Percentiles rank a stretch among this genome's conserved stretches.
Conservation (phyloP, 2,329 filamentous ascomycete species). For the Ambrosiella xylebori region DNA sequence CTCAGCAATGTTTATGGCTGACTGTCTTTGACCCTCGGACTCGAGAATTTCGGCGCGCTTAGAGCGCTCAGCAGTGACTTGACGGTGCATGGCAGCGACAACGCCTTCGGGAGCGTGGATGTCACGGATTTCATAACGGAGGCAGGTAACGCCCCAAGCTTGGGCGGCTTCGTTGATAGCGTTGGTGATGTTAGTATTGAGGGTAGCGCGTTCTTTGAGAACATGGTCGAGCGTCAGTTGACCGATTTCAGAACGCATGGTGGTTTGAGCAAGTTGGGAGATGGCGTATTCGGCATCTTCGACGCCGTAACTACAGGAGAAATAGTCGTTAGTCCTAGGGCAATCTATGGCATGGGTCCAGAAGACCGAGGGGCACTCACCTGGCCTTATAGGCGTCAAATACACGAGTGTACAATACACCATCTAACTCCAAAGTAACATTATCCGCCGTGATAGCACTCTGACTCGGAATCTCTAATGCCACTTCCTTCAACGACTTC, state of each 20-base stretch:
- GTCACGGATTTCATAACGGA: conserved; percentile 95
- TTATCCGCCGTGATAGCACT: conserved; percentile 98
- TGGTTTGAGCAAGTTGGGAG: conserved; percentile 91
- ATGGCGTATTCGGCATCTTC: conserved; percentile 99
- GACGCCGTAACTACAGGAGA: conserved; percentile 64
- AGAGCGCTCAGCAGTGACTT: conserved; percentile 90
- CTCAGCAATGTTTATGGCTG: conserved; percentile 96
- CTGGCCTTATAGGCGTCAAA: conserved; percentile 98
- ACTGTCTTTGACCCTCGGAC: conserved; percentile 90
- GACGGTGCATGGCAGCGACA: conserved; percentile 93
- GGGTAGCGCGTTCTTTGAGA: conserved; percentile 83
- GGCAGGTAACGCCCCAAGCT: conserved; percentile 89
- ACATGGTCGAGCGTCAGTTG: conserved; percentile 94
- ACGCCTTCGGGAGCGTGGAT: conserved; percentile 91
- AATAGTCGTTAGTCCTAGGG: background rate
- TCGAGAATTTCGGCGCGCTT: conserved; percentile 97
- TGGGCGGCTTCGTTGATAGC: conserved; percentile 96
- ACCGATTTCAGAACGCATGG: conserved; percentile 96
- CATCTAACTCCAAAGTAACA: conserved; percentile 89
- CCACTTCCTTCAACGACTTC: conserved; percentile 88
- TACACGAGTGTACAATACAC: conserved; percentile 85
- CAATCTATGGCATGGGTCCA: background rate
- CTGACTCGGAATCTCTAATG: conserved; percentile 93
- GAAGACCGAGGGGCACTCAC: conserved; percentile 28
- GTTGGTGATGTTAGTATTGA: conserved; percentile 97